Conservation (phyloP, 768 basidiomycete genomes). For the Scleroderma citrinum region DNA sequence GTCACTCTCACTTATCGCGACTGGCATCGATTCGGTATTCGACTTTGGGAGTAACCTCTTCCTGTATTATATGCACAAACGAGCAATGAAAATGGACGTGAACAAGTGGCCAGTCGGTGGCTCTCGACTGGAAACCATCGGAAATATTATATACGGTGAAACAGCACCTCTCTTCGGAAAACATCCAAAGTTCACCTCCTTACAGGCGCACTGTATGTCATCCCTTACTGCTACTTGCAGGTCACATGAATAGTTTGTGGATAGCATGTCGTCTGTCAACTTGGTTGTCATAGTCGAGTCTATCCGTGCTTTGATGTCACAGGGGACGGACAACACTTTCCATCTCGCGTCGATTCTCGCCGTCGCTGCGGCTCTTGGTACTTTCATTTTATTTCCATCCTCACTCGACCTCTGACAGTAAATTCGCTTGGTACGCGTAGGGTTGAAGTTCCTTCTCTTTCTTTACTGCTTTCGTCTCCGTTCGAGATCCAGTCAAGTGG, state of each 20-base stretch:
- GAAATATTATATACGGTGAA: constrained; percentile 79
- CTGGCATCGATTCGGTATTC: constrained; percentile 82
- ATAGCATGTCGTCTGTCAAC: constrained; percentile 88
- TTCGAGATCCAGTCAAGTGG: constrained; percentile 82
- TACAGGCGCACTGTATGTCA: constrained; percentile 43
- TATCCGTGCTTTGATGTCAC: constrained; percentile 59
- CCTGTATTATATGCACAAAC: constrained; percentile 73
- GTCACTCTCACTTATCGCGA: constrained; percentile 84
- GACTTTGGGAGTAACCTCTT: constrained; percentile 81
- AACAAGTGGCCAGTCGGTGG: constrained; percentile 94
- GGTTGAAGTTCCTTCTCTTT: constrained; percentile 82
- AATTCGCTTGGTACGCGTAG: constrained; percentile 37
- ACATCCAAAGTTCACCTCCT: not conserved
- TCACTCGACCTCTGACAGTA: not conserved
- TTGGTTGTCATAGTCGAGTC: constrained; percentile 89
- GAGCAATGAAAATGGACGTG: constrained; percentile 62
- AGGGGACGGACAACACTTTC: constrained; percentile 51
- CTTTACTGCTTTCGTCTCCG: constrained; percentile 79
- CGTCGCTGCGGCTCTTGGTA: constrained; percentile 75
- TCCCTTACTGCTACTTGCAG: not conserved
- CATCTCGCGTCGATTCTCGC: constrained; percentile 80
- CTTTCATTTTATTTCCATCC: not conserved
- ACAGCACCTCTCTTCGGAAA: not conserved
- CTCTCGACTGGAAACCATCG: constrained; percentile 83
- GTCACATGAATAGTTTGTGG: constrained; percentile 1